Conservation (phyloP, 1,139 yeast genomes). For the Pichia sp. region DNA sequence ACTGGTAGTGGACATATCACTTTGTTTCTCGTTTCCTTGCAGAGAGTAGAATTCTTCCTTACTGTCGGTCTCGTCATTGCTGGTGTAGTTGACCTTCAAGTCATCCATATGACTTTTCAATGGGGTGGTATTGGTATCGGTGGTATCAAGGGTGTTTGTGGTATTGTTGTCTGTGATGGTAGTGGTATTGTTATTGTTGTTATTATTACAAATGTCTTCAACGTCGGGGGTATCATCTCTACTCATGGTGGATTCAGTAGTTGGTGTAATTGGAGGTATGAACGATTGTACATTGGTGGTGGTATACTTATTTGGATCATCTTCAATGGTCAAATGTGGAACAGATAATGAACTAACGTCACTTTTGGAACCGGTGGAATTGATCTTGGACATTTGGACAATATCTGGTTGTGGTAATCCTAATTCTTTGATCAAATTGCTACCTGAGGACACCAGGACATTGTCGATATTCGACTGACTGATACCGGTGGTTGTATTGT, state of each 20-base stretch:
- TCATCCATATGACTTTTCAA: background rate
- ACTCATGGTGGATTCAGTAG: background rate
- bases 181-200: too few species aligned
- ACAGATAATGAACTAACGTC: background rate
- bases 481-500: background rate
- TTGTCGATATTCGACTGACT: background rate
- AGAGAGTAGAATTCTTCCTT: background rate
- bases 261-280: constrained; percentile 10
- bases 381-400: background rate
- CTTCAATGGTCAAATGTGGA: background rate
- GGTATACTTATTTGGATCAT: background rate
- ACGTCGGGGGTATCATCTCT: constrained; percentile 3
- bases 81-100: background rate
- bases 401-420: constrained; percentile 9
- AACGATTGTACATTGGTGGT: background rate
- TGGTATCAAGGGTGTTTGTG: background rate
- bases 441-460: background rate
- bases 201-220: background rate
- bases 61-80: background rate
- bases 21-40: background rate
- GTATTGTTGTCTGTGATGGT: background rate
- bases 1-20: background rate
- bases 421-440: constrained; percentile 10
- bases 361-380: background rate
- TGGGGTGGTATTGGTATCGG: background rate